Conservation (phyloP, 179 eudicot species). For the Monotropa hypopitys region DNA sequence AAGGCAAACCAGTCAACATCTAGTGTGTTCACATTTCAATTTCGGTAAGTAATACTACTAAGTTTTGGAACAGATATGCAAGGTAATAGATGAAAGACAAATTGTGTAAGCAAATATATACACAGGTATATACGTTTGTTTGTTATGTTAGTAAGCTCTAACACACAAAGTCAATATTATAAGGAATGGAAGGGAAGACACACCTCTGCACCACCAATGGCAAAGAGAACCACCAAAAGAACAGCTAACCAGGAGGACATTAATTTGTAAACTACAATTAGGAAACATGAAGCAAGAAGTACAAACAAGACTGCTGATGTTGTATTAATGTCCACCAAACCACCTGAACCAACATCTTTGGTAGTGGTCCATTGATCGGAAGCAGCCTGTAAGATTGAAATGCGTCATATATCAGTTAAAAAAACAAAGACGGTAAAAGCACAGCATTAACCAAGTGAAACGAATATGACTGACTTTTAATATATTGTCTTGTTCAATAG, state of each 20-base stretch:
- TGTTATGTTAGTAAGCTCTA: neutral
- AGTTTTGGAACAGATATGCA: neutral
- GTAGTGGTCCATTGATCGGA: constrained; percentile 31
- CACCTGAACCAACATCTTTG: constrained; percentile 22
- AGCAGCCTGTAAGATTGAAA: constrained; percentile 45
- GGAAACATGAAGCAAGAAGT: constrained; percentile 66
- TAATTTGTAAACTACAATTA: constrained; percentile 47
- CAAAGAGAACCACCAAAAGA: constrained; percentile 67
- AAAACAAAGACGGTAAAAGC: neutral
- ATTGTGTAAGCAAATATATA: neutral
- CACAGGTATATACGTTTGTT: neutral
- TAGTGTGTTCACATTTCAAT: neutral
- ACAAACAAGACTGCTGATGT: constrained; percentile 56
- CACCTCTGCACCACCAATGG: constrained; percentile 85
- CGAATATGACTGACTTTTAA: constrained; percentile 25
- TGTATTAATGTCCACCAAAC: constrained; percentile 51
- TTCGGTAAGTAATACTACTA: neutral
- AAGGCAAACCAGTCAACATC: neutral
- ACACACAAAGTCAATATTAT: neutral
- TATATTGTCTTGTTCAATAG: constrained; percentile 54
- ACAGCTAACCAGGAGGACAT: constrained; percentile 67
- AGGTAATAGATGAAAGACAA: neutral
- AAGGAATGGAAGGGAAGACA: constrained; percentile 4
- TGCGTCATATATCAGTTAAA: neutral
- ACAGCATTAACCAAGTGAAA: neutral